Evolutionary conservation across 2,329 filamentous ascomycete species (phyloP), one percentile per base, ranked within the genome.

Genomic region (Herpotrichia juniperi): DNA sequence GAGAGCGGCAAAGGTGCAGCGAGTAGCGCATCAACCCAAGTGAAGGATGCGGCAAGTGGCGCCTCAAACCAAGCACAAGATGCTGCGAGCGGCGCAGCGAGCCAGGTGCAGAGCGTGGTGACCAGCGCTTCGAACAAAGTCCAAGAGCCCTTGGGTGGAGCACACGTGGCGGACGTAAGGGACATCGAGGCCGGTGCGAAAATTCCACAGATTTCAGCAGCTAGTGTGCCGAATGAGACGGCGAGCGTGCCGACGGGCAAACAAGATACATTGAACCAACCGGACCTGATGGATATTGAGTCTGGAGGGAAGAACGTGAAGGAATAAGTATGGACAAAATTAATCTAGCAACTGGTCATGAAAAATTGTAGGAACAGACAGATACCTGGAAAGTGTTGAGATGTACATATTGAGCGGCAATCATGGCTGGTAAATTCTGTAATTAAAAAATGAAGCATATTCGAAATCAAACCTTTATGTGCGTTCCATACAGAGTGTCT

Each of bases 1-100:
- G 64, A 66, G 31, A 69, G 58, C 19, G 61, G 67, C 14, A 68
- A 62, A 43, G 62, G 66, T 32, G 47, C 31, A 22, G 59, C 55
- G 24, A 52, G 37, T 16, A 43, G 53, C 45, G 55, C 56, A 7
- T 45, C 58, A 10, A 42, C 57, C 42, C 50, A 57, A 42, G 50
- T 56, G 11, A 58, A 59, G 28, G 62, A 68, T 17, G 51, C 56
- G 39, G 40, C 63, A 14, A 43, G 55, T 26, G 48, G 25, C n/a
- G 7, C 11, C n/a, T 17, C 9, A 31, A 46, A 50, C 12, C 30
- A 44, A 59, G n/a, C n/a, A n/a, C n/a, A n/a, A n/a, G n/a, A n/a
- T n/a, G n/a, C n/a, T n/a, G n/a, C n/a, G n/a, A n/a, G n/a, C n/a
- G n/a, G n/a, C n/a, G n/a, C n/a, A n/a, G n/a, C n/a, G n/a, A n/a